A percentile compares a stretch with the other conserved stretches of the same genome.
phyloP scores from a whole-genome alignment of 805 yeast genomes.

The Candida stauntonica region DNA sequence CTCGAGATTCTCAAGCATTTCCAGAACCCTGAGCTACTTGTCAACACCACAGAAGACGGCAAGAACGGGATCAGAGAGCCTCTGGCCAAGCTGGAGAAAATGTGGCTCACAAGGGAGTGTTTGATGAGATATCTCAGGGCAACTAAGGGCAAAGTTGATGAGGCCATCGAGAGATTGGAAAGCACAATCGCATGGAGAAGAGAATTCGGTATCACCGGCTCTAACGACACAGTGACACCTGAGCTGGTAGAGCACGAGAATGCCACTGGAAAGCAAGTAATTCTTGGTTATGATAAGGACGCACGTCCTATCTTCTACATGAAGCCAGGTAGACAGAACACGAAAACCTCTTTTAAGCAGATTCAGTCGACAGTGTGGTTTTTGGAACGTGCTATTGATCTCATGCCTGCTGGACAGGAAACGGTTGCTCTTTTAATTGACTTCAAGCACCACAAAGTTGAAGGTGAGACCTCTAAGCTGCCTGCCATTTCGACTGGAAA shows the following conservation, averaged over 20 bases:
- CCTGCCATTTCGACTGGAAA: conserved; percentile 84
- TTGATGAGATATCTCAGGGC: conserved; percentile 85
- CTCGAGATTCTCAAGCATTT: conserved; percentile 55
- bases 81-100: conserved; percentile 56
- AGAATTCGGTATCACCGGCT: conserved; percentile 68
- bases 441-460: conserved; percentile 64
- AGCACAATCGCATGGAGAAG: conserved; percentile 87
- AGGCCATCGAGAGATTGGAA: conserved; percentile 71
- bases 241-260: conserved; percentile 62
- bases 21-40: conserved; percentile 38
- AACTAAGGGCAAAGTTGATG: conserved; percentile 77
- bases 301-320: conserved; percentile 86
- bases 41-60: conserved; percentile 24
- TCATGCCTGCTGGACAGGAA: conserved; percentile 94
- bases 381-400: conserved; percentile 86
- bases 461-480: conserved; percentile 47
- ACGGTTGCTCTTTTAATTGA: conserved; percentile 85
- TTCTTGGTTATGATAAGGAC: conserved; percentile 77
- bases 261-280: conserved; percentile 86
- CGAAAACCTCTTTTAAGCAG: conserved; percentile 80
- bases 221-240: conserved; percentile 47
- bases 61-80: conserved; percentile 31
- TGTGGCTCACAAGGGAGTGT: conserved; percentile 93
- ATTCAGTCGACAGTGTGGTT: conserved; percentile 89
- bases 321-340: conserved; percentile 92